phyloP scores from a whole-genome alignment of 2,329 filamentous ascomycete species.

The Neurospora crassa region DNA sequence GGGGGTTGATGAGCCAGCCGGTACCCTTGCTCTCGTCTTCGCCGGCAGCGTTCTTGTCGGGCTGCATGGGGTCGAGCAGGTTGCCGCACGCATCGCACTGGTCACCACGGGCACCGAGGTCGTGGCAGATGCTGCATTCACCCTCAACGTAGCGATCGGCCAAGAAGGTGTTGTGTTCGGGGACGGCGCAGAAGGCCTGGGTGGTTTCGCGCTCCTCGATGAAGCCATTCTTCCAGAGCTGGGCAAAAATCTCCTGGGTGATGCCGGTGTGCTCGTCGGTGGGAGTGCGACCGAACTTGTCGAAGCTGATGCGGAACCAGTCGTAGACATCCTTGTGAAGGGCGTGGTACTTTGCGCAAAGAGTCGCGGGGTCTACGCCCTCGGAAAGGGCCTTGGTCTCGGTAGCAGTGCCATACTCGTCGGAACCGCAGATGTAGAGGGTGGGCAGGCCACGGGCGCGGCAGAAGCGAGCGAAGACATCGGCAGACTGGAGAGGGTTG shows the following conservation, averaged over 20 bases:
- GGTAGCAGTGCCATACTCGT: constrained; percentile 93
- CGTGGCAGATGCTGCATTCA: constrained; percentile 64
- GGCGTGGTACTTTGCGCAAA: constrained; percentile 88
- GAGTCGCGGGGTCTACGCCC: constrained; percentile 67
- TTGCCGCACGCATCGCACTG: constrained; percentile 52
- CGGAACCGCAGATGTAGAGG: constrained; percentile 75
- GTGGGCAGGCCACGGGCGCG: constrained; percentile 72
- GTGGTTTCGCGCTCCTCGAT: constrained; percentile 78
- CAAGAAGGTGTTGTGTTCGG: constrained; percentile 64
- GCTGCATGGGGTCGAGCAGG: constrained; percentile 60
- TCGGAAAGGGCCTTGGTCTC: constrained; percentile 93
- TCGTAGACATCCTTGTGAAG: constrained; percentile 87
- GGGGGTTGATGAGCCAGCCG: constrained; percentile 24
- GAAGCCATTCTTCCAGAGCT: constrained; percentile 81
- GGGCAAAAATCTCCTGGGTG: constrained; percentile 79
- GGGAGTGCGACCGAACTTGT: constrained; percentile 89
- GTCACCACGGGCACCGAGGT: constrained; percentile 61
- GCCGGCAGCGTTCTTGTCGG: constrained; percentile 28
- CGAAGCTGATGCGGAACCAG: constrained; percentile 93
- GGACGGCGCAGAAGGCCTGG: constrained; percentile 72
- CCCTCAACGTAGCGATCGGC: constrained; percentile 83
- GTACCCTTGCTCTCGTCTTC: constrained; percentile 15
- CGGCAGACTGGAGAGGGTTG: constrained; percentile 48
- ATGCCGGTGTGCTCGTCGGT: constrained; percentile 86
- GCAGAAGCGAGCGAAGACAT: constrained; percentile 76